phyloP scores from a whole-genome alignment of 1,284 basidiomycete genomes.

The Xanthoconium separans region DNA sequence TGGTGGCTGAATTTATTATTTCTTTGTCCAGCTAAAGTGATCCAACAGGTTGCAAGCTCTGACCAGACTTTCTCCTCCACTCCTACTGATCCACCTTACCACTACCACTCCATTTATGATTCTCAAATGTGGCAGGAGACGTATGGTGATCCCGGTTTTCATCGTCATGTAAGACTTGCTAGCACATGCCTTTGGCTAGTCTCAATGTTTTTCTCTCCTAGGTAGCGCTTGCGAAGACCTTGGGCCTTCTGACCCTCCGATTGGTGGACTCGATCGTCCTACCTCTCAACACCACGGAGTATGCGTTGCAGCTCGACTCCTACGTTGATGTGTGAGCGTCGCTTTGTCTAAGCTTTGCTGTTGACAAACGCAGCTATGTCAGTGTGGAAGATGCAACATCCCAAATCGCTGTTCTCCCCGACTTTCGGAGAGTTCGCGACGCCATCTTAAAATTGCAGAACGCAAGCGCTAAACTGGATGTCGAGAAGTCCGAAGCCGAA shows the following conservation, averaged over 20 bases:
- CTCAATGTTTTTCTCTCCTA: slow-evolving; percentile 24
- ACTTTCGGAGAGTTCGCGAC: slow-evolving; percentile 47
- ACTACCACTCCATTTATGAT: slow-evolving; percentile 86
- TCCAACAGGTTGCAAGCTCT: slow-evolving; percentile 46
- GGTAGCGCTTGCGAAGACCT: slow-evolving; percentile 61
- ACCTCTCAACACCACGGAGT: slow-evolving; percentile 79
- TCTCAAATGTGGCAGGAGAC: slow-evolving; percentile 71
- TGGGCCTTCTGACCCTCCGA: slow-evolving; percentile 63
- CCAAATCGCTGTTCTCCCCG: slow-evolving; percentile 31
- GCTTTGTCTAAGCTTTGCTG: background rate
- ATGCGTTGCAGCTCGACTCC: slow-evolving; percentile 58
- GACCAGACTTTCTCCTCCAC: slow-evolving; percentile 39
- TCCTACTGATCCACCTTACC: slow-evolving; percentile 65
- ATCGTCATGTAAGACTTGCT: slow-evolving; percentile 54
- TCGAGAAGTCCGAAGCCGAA: slow-evolving; percentile 41
- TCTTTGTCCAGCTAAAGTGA: background rate
- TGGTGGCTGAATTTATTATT: slow-evolving; percentile 19
- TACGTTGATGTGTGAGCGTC: slow-evolving; percentile 56
- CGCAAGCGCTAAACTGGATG: slow-evolving; percentile 56
- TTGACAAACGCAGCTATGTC: slow-evolving; percentile 4
- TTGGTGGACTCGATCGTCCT: slow-evolving; percentile 58
- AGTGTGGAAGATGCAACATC: slow-evolving; percentile 50
- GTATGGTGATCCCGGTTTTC: slow-evolving; percentile 77
- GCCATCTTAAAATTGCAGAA: slow-evolving; percentile 51
- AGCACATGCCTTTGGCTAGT: background rate